Evolutionary conservation across 768 basidiomycete species (phyloP), one percentile per base, ranked within the genome.

Genomic region (Kwoniella sp.): DNA sequence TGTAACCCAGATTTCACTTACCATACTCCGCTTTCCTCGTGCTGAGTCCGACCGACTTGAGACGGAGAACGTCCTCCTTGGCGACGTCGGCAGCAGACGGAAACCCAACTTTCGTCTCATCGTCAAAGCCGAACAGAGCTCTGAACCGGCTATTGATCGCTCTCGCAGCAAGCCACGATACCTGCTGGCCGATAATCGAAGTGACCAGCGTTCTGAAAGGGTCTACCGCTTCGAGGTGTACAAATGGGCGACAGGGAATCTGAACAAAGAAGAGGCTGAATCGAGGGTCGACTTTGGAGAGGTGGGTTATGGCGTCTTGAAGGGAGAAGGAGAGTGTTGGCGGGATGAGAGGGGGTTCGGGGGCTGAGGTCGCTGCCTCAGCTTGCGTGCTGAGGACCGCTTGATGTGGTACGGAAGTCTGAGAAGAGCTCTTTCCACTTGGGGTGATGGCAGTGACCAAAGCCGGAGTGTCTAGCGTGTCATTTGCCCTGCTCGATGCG

Each of bases 1-100:
- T n/a, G n/a, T n/a, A n/a, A n/a, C n/a, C n/a, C n/a, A n/a, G n/a
- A n/a, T 48, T 23, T 5, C 4, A 76, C 86, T 72, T 60, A 90
- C 91, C 86, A 79, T 96, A 96, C 82, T 94, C 91, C 2, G 90
- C 91, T 79, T 96, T 96, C n/a, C 92, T 84, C 17, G 82, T 85
- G 66, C 89, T 91, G 61, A 95, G 80, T 0, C 93, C 93, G 8
- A 90, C 92, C 5, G 85, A 84, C 56, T 87, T 85, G 34, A 95
- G 83, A 1, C 83, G 83, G 13, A 85, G 68, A 29, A 89, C 77
- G 64, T 88, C 87, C 23, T 85, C 86, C 31, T 82, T 80, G 1
- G 86, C 83, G 1, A 95, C 90, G 75, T 89, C 86, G 50, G 83
- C 81, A 11, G 92, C 88, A 1, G 85, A 85, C 1, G 92, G 92